A percentile compares a stretch with the other conserved stretches of the same genome.
These are phyloP conservation scores for Trichophyton rubrum DNA, from an alignment of 2,329 filamentous ascomycete genomes.

Conservation along the genomic window DNA sequence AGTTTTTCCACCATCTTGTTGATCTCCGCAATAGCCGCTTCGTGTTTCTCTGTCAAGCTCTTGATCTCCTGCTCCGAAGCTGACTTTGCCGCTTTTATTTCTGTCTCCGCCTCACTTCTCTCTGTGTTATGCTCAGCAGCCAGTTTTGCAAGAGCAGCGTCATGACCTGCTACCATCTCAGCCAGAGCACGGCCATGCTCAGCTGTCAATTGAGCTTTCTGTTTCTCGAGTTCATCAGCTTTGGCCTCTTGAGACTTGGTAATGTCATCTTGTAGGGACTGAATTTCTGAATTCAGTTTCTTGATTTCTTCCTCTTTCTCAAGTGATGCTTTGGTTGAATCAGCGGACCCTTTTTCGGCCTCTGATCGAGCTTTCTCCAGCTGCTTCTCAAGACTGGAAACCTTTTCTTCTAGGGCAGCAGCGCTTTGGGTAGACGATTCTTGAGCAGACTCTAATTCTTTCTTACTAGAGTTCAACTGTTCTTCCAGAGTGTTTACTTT, in stretches of 20 bases:
- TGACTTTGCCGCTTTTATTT: conserved; percentile 10
- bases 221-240: conserved; percentile 9
- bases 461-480: conserved; percentile 28
- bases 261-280: conserved; percentile 25
- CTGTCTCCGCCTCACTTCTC: conserved; percentile 13
- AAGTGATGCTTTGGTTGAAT: conserved; percentile 17
- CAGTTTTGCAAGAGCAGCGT: conserved; percentile 10
- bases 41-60: conserved; percentile 10
- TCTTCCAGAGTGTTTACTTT: conserved; percentile 29
- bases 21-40: conserved; percentile 7
- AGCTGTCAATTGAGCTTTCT: conserved; percentile 9
- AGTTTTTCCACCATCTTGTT: conserved; percentile 11
- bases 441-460: conserved; percentile 27
- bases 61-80: conserved; percentile 11
- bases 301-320: conserved; percentile 28
- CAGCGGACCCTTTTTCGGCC: conserved; percentile 15
- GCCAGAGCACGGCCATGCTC: conserved; percentile 12
- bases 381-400: conserved; percentile 25
- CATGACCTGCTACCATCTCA: conserved; percentile 13
- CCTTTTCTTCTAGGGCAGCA: conserved; percentile 24
- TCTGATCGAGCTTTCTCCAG: conserved; percentile 23
- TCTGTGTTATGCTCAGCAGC: conserved; percentile 11
- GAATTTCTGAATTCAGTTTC: conserved; percentile 22
- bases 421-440: conserved; percentile 22
- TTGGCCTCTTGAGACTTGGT: conserved; percentile 11